Base-by-base conservation (phyloP, 129 eudicot species). In the Ambrosia artemisiifolia region DNA sequence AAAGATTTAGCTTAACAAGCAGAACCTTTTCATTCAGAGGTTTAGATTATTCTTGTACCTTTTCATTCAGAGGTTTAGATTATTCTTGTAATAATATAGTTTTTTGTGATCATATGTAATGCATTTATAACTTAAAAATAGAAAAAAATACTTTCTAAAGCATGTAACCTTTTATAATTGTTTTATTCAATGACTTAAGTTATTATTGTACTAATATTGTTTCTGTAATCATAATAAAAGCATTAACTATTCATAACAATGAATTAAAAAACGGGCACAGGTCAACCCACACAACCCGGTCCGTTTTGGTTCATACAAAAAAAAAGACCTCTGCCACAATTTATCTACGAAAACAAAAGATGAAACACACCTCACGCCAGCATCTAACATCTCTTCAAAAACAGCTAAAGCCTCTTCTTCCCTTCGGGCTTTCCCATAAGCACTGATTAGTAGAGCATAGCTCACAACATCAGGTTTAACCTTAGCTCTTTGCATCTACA, bases 311-410 rank as follows among this genome's bases (percentile, higher is more conserved):
- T 50, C 24, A 50, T 50, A 16, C 56, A 17, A 50, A 55, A 9
- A 53, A 9, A 10, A 1, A 24, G 28, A 55, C 33, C 33, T 55
- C 6, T 19, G 10, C 34, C 33, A 55, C 62, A 55, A 55, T 3
- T 14, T 42, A 14, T 28, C 16, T 48, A 55, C 14, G 67, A 42
- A 66, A 62, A n/a, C n/a, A 10, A 33, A 62, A 35, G 53, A 44
- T 14, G 65, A 74, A 34, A 62, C 79, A 66, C 62, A 93, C 98
- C 97, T 90, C 81, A 94, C 97, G 79, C 97, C 97, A 75, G 98
- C 98, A 94, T 94, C 98, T 55, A 94, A 88, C 98, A 94, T 94
- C 81, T 94, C 98, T 68, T 94, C 98, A 73, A 94, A 94, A 79
- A 94, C 97, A 67, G 98, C 97, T 63, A 90, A 77, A 47, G 98